Evolutionary conservation across 225 moss, liverwort and hornwort genomes (phyloP).

Genomic region (Pseudisothecium myosuroides): DNA sequence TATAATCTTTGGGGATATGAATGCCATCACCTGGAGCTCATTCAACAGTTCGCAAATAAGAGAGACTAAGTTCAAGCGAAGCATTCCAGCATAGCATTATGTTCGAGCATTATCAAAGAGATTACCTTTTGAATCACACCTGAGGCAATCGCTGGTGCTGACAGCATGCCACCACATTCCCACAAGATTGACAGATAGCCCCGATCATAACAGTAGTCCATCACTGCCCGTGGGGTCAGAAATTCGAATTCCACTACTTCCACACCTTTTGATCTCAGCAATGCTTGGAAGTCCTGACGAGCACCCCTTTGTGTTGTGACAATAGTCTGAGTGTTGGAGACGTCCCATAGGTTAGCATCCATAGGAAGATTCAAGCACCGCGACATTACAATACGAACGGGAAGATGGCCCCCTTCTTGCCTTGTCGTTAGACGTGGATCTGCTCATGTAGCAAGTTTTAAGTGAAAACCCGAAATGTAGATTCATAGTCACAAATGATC

Average conservation of each 20-base stretch:
- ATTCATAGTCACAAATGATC: not conserved
- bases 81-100: not conserved
- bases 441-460: conserved; percentile 8
- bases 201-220: conserved; percentile 90
- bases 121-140: conserved; percentile 92
- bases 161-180: conserved; percentile 94
- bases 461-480: not conserved
- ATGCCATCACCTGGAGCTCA: conserved; percentile 67
- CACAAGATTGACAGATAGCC: conserved; percentile 80
- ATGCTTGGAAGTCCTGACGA: conserved; percentile 64
- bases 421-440: conserved; percentile 91
- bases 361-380: conserved; percentile 65
- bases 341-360: conserved; percentile 82
- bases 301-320: conserved; percentile 86
- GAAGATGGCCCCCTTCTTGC: conserved; percentile 81
- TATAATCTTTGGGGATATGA: conserved; percentile 91
- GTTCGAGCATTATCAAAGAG: not conserved
- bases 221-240: conserved; percentile 72
- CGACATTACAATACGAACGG: conserved; percentile 88
- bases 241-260: conserved; percentile 95
- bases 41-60: not conserved
- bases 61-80: not conserved
- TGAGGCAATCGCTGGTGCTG: conserved; percentile 89
- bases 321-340: conserved; percentile 73
- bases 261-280: conserved; percentile 63